These are phyloP conservation scores for Corymbia citriodora DNA, from an alignment of 441 rosid genomes.

Conservation along the genomic window DNA sequence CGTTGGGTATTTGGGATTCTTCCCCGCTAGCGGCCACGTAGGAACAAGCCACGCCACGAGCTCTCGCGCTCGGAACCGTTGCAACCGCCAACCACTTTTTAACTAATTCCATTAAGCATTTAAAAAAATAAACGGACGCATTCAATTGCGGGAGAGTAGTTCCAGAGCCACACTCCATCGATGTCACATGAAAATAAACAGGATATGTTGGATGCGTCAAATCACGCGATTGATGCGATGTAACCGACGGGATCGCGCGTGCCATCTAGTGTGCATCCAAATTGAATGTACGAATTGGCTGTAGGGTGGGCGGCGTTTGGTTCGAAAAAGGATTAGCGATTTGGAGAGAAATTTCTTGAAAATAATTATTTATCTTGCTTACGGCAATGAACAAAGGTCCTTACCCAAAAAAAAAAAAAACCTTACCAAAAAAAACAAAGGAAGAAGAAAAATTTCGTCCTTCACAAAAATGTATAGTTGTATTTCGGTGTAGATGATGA, in stretches of 20 bases:
- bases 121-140: background rate
- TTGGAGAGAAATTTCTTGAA: no score
- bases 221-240: background rate
- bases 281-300: background rate
- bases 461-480: no score
- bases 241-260: background rate
- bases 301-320: no score
- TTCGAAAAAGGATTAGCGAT: no score
- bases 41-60: background rate
- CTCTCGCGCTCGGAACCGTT: background rate
- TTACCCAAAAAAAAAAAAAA: no score
- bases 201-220: background rate
- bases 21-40: background rate
- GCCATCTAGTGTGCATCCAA: background rate
- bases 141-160: background rate
- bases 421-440: no score
- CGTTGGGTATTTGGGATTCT: background rate
- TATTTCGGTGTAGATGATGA: no score
- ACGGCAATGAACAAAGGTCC: no score
- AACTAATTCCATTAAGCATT: background rate
- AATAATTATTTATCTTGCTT: no score
- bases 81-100: background rate
- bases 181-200: background rate
- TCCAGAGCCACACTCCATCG: background rate
- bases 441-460: no score